phyloP scores from a whole-genome alignment of 352 stramenopile genomes.

The Phytopythium vexans region DNA sequence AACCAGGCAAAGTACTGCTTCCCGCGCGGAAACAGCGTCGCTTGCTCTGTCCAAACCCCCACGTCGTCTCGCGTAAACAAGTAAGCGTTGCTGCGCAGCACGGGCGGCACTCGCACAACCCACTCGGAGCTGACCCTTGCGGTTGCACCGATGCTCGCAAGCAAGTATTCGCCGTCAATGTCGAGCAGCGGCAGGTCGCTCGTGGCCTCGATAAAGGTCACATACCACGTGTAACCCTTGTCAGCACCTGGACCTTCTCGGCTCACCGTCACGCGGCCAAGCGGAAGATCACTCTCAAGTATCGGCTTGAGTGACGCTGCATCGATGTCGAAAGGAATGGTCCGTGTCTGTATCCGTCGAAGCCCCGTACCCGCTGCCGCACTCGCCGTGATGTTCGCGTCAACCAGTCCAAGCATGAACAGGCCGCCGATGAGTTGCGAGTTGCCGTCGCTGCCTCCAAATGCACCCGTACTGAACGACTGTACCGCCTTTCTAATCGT shows the following conservation, averaged over 20 bases:
- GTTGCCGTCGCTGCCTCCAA: constrained; percentile 6
- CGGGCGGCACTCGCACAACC: constrained; percentile 45
- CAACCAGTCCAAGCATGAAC: constrained; percentile 49
- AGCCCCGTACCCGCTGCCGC: constrained; percentile 12
- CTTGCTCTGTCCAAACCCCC: constrained; percentile 87
- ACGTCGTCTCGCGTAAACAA: constrained; percentile 51
- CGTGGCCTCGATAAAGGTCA: constrained; percentile 69
- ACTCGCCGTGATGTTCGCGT: constrained; percentile 15
- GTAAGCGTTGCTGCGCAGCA: constrained; percentile 64
- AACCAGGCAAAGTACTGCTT: constrained; percentile 92
- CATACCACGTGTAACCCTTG: constrained; percentile 76
- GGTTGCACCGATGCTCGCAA: background rate
- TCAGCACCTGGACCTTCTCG: constrained; percentile 44
- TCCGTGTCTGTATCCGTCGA: constrained; percentile 28
- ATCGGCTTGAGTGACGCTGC: constrained; percentile 35
- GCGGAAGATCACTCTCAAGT: constrained; percentile 64
- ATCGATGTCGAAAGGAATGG: constrained; percentile 56
- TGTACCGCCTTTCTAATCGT: constrained; percentile 80
- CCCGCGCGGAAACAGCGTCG: constrained; percentile 86
- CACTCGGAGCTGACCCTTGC: constrained; percentile 25
- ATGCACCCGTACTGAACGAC: constrained; percentile 41
- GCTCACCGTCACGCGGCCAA: constrained; percentile 69
- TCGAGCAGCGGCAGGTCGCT: constrained; percentile 60
- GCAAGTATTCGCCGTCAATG: constrained; percentile 24
- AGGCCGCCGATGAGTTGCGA: constrained; percentile 26